These are phyloP conservation scores for Penicillium corylophilum DNA, from an alignment of 2,329 filamentous ascomycete genomes.

Conservation along the genomic window DNA sequence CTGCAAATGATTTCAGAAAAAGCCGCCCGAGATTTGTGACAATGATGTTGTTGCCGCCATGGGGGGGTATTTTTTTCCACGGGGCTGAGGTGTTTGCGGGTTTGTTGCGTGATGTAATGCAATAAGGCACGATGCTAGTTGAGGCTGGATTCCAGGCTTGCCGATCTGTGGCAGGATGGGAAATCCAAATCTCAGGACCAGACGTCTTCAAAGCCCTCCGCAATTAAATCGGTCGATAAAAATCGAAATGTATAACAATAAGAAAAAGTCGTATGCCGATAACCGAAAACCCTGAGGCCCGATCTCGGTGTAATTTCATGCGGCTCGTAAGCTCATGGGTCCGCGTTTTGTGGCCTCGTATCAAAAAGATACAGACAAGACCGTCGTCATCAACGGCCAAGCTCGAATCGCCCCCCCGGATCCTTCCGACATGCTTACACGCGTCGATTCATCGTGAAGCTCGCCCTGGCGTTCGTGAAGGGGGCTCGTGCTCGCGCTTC, in stretches of 20 bases:
- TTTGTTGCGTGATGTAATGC: constrained; percentile 1
- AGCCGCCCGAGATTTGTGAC: constrained; percentile 28
- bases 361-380: constrained; percentile 16
- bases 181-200: background rate
- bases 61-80: background rate
- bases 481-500: background rate
- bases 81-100: background rate
- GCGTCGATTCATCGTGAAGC: background rate
- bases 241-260: constrained; percentile 16
- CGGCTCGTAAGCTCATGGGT: constrained; percentile 34
- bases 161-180: background rate
- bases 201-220: constrained; percentile 2
- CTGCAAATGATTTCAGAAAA: constrained; percentile 22
- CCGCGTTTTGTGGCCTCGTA: constrained; percentile 31
- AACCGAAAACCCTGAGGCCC: constrained; percentile 4
- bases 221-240: constrained; percentile 15
- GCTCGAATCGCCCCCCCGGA: background rate
- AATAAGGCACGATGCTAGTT: background rate
- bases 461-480: background rate
- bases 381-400: constrained; percentile 8
- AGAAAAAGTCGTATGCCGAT: constrained; percentile 20
- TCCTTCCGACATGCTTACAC: background rate
- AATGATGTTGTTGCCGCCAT: constrained; percentile 5
- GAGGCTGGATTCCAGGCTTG: background rate
- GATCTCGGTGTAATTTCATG: constrained; percentile 27